A percentile compares a stretch with the other conserved stretches of the same genome.
Conservation (phyloP, 257 asterid genomes). For the Solanum lignicaule region DNA sequence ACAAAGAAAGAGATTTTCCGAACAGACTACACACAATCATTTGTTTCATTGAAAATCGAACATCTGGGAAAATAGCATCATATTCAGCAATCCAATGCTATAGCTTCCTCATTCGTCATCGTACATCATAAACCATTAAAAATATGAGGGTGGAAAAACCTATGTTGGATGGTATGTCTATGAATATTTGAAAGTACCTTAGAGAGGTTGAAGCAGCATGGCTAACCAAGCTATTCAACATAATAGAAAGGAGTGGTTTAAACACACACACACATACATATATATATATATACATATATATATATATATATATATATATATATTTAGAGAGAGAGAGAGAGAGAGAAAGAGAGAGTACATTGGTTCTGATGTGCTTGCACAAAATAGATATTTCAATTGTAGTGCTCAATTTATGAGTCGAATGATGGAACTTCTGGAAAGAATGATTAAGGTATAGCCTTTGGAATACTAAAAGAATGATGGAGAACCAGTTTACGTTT, state of each 20-base stretch:
- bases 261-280: neutral
- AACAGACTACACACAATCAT: neutral
- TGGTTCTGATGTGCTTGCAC: neutral
- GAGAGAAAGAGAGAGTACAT: neutral
- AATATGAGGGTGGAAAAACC: neutral
- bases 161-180: neutral
- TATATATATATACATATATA: too few species aligned
- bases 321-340: too few species aligned
- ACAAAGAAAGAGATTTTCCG: neutral
- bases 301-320: neutral
- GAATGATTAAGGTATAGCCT: neutral
- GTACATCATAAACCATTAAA: neutral
- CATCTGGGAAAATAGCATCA: neutral
- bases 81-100: neutral
- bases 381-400: neutral
- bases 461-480: neutral
- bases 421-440: neutral
- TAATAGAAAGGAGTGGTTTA: neutral
- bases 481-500: neutral
- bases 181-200: neutral
- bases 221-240: neutral
- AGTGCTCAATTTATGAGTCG: neutral
- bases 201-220: neutral
- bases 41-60: neutral
- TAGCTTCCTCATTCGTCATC: neutral